These are phyloP conservation scores for Penicillium freii DNA, from an alignment of 2,329 filamentous ascomycete species.

Conservation along the genomic window DNA sequence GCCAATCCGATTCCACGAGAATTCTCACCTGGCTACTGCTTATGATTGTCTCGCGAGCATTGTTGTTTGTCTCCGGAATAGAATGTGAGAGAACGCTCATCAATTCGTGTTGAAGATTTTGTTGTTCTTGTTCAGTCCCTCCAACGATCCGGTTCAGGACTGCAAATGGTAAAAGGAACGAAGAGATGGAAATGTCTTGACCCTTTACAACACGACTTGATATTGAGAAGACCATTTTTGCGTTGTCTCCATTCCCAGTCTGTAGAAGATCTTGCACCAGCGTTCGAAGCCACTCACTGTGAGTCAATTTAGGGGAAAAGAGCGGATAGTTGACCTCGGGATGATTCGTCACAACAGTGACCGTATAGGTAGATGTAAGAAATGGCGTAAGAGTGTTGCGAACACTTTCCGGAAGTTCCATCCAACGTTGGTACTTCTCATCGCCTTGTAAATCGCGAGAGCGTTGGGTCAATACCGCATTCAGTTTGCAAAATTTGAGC, in stretches of 20 bases:
- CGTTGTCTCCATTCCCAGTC: slow-evolving; percentile 71
- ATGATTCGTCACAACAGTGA: slow-evolving; percentile 60
- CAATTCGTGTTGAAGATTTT: slow-evolving; percentile 70
- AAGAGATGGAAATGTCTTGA: slow-evolving; percentile 80
- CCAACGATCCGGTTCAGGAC: slow-evolving; percentile 79
- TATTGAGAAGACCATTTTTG: slow-evolving; percentile 74
- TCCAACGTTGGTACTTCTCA: slow-evolving; percentile 71
- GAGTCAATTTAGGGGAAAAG: slow-evolving; percentile 65
- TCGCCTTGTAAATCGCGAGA: slow-evolving; percentile 56
- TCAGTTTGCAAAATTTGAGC: slow-evolving; percentile 73
- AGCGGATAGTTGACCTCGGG: slow-evolving; percentile 70
- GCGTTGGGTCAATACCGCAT: slow-evolving; percentile 52
- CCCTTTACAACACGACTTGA: slow-evolving; percentile 78
- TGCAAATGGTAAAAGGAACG: slow-evolving; percentile 85
- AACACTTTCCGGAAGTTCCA: slow-evolving; percentile 70
- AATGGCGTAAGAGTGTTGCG: slow-evolving; percentile 86
- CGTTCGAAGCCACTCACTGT: slow-evolving; percentile 76
- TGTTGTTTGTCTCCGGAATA: slow-evolving; percentile 52
- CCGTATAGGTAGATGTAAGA: slow-evolving; percentile 74
- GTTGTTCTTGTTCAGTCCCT: slow-evolving; percentile 62
- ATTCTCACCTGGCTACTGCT: slow-evolving; percentile 76
- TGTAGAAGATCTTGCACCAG: slow-evolving; percentile 81
- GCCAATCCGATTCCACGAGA: not conserved
- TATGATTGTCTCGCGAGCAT: slow-evolving; percentile 72
- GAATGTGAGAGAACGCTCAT: slow-evolving; percentile 68